These are phyloP conservation scores for Plenodomus tracheiphilus DNA, from an alignment of 2,329 filamentous ascomycete species.

Conservation along the genomic window DNA sequence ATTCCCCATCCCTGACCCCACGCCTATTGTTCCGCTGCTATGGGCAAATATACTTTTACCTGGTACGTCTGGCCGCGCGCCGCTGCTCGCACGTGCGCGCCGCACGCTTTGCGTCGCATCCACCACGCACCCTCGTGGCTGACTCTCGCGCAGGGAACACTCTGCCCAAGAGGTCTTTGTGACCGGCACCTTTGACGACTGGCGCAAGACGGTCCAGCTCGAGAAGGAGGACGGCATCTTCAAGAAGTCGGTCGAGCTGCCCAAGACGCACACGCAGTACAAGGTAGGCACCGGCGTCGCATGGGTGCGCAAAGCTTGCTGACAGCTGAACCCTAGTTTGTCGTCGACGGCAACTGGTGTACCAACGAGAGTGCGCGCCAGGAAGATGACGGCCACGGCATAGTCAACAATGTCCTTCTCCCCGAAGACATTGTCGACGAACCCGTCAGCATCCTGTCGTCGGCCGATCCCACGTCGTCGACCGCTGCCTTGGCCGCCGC, in stretches of 20 bases:
- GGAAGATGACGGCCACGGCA: conserved; percentile 80
- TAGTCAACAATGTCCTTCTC: conserved; percentile 89
- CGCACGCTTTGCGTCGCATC: conserved; percentile 9
- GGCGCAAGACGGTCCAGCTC: conserved; percentile 83
- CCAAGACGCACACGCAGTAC: conserved; percentile 79
- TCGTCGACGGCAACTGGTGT: conserved; percentile 90
- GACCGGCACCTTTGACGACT: conserved; percentile 93
- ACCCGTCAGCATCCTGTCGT: conserved; percentile 62
- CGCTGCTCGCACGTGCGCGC: neutral
- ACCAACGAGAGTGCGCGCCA: conserved; percentile 78
- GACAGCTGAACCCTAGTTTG: conserved; percentile 65
- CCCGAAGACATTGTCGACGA: conserved; percentile 67
- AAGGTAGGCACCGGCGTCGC: conserved; percentile 67
- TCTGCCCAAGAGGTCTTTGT: conserved; percentile 86
- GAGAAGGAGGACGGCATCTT: conserved; percentile 73
- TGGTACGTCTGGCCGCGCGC: conserved; percentile 56
- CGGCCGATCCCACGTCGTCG: conserved; percentile 69
- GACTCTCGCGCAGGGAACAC: conserved; percentile 67
- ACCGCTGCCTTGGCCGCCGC: conserved; percentile 71
- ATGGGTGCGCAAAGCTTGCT: conserved; percentile 18
- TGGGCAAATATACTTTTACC: conserved; percentile 72
- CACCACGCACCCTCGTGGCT: too few relatives aligned
- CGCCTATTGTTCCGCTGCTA: conserved; percentile 40
- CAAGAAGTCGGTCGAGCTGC: conserved; percentile 77
- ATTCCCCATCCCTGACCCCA: conserved; percentile 17